Evolutionary conservation across 2,329 filamentous ascomycete species (phyloP), one percentile per base, ranked within the genome.

Genomic region (Diplodia corticola): DNA sequence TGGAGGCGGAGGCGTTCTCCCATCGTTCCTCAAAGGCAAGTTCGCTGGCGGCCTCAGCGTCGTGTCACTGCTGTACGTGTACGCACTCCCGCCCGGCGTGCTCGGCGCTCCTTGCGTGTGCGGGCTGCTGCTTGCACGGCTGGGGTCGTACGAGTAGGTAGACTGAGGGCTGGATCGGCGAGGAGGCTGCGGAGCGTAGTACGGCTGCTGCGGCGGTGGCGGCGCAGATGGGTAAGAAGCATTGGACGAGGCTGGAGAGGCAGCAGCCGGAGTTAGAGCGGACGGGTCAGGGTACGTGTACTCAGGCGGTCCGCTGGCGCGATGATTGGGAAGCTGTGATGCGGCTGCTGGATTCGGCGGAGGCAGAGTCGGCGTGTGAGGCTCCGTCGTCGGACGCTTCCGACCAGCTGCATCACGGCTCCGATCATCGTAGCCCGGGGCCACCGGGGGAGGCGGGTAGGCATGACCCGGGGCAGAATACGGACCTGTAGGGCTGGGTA

Each of bases 361-460:
- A 60, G 81, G 80, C 68, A 82, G 74, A 53, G 81, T 83, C 30
- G 81, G 81, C 66, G 81, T 83, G 69, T 83, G 81, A 72, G 82
- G 81, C 76, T 83, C 81, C 49, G 81, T 77, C 66, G 77, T 78
- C 30, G 77, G 74, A 69, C 82, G 80, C 77, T 83, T 84, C 73
- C 77, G 78, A 70, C 74, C 76, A 68, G 77, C 71, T 67, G 73
- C 69, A 70, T 79, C 76, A 76, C 75, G 75, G 64, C 59, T 73
- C 66, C 71, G 73, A 68, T 78, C 77, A 74, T 79, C 76, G 69
- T 75, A 75, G 49, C 74, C 74, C 69, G 57, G 55, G 51, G 64
- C 57, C 40, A 61, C 51, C 68, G 74, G 70, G 51, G 72, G 67
- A 67, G 68, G 70, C 72, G 69, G 70, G 72, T 71, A 71, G 60